These are phyloP conservation scores for Zancudomyces culisetae DNA, from an alignment of 371 early-diverging fungal species.

Conservation along the genomic window DNA sequence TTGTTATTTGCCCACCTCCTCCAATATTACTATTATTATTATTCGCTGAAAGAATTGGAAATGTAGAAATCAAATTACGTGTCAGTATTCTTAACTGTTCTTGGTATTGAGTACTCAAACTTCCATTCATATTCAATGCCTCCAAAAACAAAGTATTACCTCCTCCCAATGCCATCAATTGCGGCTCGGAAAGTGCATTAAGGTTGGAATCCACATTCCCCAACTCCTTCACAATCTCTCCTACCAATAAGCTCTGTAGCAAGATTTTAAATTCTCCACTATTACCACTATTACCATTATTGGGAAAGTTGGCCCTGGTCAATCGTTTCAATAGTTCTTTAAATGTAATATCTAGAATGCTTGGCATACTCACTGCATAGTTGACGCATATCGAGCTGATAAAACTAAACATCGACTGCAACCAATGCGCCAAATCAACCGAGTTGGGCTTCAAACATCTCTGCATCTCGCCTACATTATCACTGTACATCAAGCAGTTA, in stretches of 20 bases:
- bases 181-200: not conserved
- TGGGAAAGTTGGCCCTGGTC: no score
- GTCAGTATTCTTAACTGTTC: no score
- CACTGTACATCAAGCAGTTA: slow-evolving; percentile 40
- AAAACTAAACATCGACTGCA: slow-evolving; percentile 45
- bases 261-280: no score
- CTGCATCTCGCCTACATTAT: no score
- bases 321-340: no score
- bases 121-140: not conserved
- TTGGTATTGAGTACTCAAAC: not conserved
- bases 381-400: not conserved
- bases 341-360: no score
- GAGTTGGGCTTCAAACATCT: slow-evolving; percentile 45
- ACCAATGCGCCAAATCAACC: slow-evolving; percentile 31
- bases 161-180: not conserved
- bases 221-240: not conserved
- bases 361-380: no score
- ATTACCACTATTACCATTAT: no score
- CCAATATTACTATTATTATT: no score
- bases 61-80: no score
- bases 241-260: not conserved
- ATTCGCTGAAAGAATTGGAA: no score
- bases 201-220: not conserved
- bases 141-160: not conserved
- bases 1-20: no score